phyloP scores from a whole-genome alignment of 2,329 filamentous ascomycete species.

The Aspergillus sp. region DNA sequence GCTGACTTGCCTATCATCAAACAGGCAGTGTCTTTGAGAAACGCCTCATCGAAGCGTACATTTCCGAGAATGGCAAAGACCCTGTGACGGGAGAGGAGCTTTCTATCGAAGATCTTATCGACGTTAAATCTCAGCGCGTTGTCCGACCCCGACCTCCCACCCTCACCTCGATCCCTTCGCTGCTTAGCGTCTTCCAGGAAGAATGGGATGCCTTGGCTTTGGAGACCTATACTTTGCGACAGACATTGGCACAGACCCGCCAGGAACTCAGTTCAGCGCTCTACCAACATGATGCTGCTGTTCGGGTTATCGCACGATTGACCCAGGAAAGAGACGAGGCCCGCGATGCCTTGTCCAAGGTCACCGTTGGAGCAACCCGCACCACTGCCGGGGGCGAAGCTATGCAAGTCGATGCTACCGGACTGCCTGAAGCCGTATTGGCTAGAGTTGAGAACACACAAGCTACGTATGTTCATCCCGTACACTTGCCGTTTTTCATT shows the following conservation, averaged over 20 bases:
- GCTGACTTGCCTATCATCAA: slow-evolving; percentile 22
- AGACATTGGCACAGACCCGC: slow-evolving; percentile 82
- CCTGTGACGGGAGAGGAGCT: slow-evolving; percentile 85
- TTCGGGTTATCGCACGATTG: slow-evolving; percentile 85
- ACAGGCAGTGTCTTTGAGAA: slow-evolving; percentile 88
- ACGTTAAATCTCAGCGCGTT: slow-evolving; percentile 75
- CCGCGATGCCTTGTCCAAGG: slow-evolving; percentile 77
- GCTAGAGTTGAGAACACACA: slow-evolving; percentile 76
- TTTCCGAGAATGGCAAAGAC: slow-evolving; percentile 88
- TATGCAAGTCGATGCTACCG: slow-evolving; percentile 86
- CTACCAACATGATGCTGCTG: slow-evolving; percentile 96
- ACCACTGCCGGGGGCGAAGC: slow-evolving; percentile 62
- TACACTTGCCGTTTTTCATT: not conserved
- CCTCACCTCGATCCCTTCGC: slow-evolving; percentile 90
- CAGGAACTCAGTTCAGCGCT: slow-evolving; percentile 91
- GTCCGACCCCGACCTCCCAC: slow-evolving; percentile 87
- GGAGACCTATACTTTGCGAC: slow-evolving; percentile 85
- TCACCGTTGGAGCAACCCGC: slow-evolving; percentile 63
- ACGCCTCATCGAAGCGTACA: slow-evolving; percentile 90
- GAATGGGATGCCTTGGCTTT: slow-evolving; percentile 95
- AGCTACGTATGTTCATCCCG: slow-evolving; percentile 57
- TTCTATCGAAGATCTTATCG: slow-evolving; percentile 76
- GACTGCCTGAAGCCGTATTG: slow-evolving; percentile 66
- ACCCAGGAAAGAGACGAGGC: slow-evolving; percentile 92
- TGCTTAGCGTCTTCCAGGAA: slow-evolving; percentile 92